Evolutionary conservation across 2,329 filamentous ascomycete genomes (phyloP).

Genomic region (Diaporthe sp.): DNA sequence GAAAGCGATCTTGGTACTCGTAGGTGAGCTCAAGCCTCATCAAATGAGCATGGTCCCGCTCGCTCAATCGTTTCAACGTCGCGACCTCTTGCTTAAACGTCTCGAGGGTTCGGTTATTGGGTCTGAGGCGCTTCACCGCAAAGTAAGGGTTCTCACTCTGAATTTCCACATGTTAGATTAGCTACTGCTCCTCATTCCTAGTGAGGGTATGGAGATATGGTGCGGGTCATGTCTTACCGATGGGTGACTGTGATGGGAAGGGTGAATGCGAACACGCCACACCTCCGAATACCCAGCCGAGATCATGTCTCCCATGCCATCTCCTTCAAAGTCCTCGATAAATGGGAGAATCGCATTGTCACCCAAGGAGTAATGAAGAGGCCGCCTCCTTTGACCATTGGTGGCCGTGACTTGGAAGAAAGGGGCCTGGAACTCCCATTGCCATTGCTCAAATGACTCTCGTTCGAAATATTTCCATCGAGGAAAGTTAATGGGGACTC

Average conservation of each 20-base stretch:
- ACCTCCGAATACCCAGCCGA: conserved; percentile 30
- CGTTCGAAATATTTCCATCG: not conserved
- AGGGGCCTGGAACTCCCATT: conserved; percentile 31
- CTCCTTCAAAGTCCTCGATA: conserved; percentile 3
- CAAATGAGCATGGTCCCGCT: conserved; percentile 18
- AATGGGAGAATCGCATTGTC: conserved; percentile 37
- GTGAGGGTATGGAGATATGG: too few species aligned
- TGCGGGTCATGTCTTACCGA: not conserved
- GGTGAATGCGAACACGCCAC: conserved; percentile 31
- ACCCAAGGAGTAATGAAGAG: too few species aligned
- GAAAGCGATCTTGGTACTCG: not conserved
- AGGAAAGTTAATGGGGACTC: not conserved
- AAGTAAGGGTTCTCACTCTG: conserved; percentile 22
- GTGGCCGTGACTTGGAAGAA: conserved; percentile 1
- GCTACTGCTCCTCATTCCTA: too few species aligned
- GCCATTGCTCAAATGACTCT: conserved; percentile 23
- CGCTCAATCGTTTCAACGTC: conserved; percentile 28
- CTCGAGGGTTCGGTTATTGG: not conserved
- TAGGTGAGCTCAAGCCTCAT: conserved; percentile 31
- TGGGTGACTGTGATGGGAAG: conserved; percentile 19
- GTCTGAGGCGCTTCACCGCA: conserved; percentile 29
- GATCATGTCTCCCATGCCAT: not conserved
- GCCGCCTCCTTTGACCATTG: not conserved
- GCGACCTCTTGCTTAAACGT: conserved; percentile 31
- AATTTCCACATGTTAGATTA: too few species aligned